Evolutionary conservation across 1,284 basidiomycete genomes (phyloP).

Genomic region (Boletus austroedulis): DNA sequence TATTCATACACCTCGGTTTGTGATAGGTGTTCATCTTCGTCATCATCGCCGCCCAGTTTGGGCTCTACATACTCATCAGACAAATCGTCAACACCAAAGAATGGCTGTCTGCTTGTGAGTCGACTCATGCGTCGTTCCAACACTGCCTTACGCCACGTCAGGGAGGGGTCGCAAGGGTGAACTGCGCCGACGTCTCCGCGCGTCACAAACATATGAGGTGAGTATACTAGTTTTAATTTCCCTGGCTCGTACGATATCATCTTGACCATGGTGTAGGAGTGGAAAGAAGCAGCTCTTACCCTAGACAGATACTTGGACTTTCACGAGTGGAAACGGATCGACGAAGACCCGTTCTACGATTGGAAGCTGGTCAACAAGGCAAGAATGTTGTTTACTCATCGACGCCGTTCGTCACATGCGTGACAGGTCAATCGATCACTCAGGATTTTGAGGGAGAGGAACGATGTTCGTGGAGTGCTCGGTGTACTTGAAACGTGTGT

Average conservation of each 20-base stretch:
- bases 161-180: slow-evolving; percentile 85
- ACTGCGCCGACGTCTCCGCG: slow-evolving; percentile 72
- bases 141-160: slow-evolving; percentile 24
- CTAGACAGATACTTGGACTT: slow-evolving; percentile 84
- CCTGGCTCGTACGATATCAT: background rate
- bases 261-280: slow-evolving; percentile 49
- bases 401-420: background rate
- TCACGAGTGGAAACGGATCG: slow-evolving; percentile 83
- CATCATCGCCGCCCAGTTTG: slow-evolving; percentile 85
- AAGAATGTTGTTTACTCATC: background rate
- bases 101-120: slow-evolving; percentile 83
- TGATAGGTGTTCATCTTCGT: slow-evolving; percentile 74
- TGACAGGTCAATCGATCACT: slow-evolving; percentile 64
- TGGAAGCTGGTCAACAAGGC: slow-evolving; percentile 81
- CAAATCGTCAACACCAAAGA: slow-evolving; percentile 94
- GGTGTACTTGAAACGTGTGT: slow-evolving; percentile 92
- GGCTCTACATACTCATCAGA: slow-evolving; percentile 82
- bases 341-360: slow-evolving; percentile 88
- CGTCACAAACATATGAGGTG: slow-evolving; percentile 69
- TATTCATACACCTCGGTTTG: slow-evolving; percentile 7
- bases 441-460: slow-evolving; percentile 58
- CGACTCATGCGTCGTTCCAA: background rate
- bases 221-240: background rate
- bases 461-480: slow-evolving; percentile 81
- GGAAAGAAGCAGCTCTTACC: slow-evolving; percentile 78